Percentiles rank a stretch among this genome's conserved stretches.
phyloP scores from a whole-genome alignment of 106 monocot genomes.

The Dioscorea alata region DNA sequence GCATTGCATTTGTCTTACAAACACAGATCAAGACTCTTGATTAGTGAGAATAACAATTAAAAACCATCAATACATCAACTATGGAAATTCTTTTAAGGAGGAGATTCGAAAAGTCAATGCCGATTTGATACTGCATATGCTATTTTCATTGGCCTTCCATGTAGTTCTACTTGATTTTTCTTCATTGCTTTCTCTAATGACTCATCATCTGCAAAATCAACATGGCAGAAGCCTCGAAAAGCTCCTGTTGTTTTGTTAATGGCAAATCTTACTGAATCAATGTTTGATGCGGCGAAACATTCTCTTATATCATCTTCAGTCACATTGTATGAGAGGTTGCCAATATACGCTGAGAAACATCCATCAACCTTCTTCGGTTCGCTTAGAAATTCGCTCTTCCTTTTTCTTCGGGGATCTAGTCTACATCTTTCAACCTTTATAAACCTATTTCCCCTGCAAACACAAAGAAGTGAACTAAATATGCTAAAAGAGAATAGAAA shows the following conservation, averaged over 20 bases:
- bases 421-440: constrained; percentile 59
- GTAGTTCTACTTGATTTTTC: constrained; percentile 52
- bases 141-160: constrained; percentile 47
- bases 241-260: constrained; percentile 40
- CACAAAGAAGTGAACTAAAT: background rate
- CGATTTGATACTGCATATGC: constrained; percentile 44
- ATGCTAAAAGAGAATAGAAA: background rate
- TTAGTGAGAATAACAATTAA: too few species aligned
- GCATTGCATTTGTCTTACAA: too few species aligned
- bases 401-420: constrained; percentile 38
- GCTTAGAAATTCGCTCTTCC: constrained; percentile 34
- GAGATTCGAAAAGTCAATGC: constrained; percentile 13
- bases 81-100: too few species aligned
- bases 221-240: constrained; percentile 53
- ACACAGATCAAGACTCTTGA: too few species aligned
- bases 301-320: constrained; percentile 54
- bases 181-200: constrained; percentile 58
- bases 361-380: constrained; percentile 58
- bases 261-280: constrained; percentile 53
- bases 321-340: constrained; percentile 62
- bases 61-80: too few species aligned
- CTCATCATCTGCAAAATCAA: constrained; percentile 65
- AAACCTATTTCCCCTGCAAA: constrained; percentile 52
- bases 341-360: constrained; percentile 52
- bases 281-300: constrained; percentile 35